Conservation (phyloP, 2,329 filamentous ascomycete species). For the Colletotrichum aenigma region DNA sequence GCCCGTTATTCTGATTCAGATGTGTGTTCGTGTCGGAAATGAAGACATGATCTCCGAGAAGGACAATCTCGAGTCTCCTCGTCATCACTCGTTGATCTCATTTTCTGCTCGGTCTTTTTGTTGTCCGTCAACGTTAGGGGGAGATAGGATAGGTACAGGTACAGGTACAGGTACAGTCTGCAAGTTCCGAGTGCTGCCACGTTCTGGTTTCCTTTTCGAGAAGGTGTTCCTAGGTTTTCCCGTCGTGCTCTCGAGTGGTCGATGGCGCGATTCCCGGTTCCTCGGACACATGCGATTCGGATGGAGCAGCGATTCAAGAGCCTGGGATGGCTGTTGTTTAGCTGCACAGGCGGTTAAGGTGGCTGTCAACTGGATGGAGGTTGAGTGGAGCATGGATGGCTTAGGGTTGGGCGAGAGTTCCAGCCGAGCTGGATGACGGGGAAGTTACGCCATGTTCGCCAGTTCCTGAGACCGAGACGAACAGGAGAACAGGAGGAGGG, state of each 20-base stretch:
- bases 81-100: neutral
- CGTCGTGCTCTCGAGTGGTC: neutral
- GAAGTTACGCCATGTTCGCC: neutral
- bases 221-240: neutral
- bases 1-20: neutral
- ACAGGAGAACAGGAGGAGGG: neutral
- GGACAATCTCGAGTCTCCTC: neutral
- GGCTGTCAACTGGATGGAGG: neutral
- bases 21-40: neutral
- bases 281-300: neutral
- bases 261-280: neutral
- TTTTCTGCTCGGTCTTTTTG: neutral
- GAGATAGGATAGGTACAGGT: neutral
- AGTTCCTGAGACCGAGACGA: conserved; percentile 17
- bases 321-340: neutral
- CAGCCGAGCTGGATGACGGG: conserved; percentile 3
- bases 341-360: neutral
- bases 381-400: neutral
- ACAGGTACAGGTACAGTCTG: neutral
- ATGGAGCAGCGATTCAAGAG: neutral
- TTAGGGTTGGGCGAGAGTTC: neutral
- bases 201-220: neutral
- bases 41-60: neutral
- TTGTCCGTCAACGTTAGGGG: neutral
- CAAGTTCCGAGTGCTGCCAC: neutral